phyloP scores from a whole-genome alignment of 257 asterid species.

The Solanum corneliomulleri region DNA sequence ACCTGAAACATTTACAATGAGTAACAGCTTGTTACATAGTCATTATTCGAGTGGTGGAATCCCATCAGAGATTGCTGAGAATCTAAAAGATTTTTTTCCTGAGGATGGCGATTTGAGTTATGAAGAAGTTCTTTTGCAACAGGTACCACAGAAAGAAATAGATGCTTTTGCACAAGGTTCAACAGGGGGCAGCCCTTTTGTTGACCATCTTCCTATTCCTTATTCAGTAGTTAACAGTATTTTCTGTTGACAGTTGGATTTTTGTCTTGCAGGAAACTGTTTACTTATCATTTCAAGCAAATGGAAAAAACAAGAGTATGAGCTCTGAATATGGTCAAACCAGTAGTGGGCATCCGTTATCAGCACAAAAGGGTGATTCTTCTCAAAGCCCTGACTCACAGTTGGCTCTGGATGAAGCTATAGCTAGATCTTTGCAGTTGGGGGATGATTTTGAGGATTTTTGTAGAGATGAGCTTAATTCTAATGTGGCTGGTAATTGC shows the following conservation, averaged over 20 bases:
- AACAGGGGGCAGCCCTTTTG: not conserved
- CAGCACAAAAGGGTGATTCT: conserved; percentile 32
- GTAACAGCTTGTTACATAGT: conserved; percentile 22
- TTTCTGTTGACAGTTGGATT: not conserved
- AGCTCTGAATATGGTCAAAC: conserved; percentile 32
- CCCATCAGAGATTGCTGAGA: conserved; percentile 65
- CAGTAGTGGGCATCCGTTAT: conserved; percentile 19
- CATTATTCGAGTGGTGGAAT: conserved; percentile 36
- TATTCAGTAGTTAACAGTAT: not conserved
- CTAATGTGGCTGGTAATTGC: conserved; percentile 26
- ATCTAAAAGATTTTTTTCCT: conserved; percentile 56
- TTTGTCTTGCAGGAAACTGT: conserved; percentile 56
- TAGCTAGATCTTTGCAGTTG: conserved; percentile 74
- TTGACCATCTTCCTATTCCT: not conserved
- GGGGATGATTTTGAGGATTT: conserved; percentile 58
- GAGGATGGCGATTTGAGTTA: conserved; percentile 66
- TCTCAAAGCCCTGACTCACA: conserved; percentile 41
- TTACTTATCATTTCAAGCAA: conserved; percentile 41
- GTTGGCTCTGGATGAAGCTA: conserved; percentile 73
- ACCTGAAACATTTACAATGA: conserved; percentile 34
- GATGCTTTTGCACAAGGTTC: not conserved
- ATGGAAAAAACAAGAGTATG: conserved; percentile 20
- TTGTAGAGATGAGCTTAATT: conserved; percentile 27
- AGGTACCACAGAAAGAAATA: conserved; percentile 8
- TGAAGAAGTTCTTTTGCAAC: conserved; percentile 64